Base-by-base conservation (phyloP, 2,329 filamentous ascomycete genomes). In the Geosmithia morbida region DNA sequence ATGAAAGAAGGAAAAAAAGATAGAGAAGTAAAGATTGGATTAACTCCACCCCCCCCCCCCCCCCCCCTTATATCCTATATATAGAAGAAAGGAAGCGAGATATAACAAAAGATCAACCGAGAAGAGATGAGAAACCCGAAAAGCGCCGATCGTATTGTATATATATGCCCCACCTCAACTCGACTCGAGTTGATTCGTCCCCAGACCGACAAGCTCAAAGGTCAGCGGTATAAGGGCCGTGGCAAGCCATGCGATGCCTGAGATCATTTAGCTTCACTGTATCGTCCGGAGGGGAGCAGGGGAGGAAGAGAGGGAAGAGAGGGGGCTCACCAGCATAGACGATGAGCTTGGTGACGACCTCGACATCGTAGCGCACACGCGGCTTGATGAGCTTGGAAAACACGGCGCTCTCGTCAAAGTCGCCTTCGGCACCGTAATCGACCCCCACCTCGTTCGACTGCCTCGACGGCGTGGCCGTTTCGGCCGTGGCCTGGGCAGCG, bases 311-410 rank as follows among this genome's bases (percentile, higher is more conserved):
- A n/a, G 3, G 7, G n/a, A 10, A 43, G 20, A 20, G 46, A 41
- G 43, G 46, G 43, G 17, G 57, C 80, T 64, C 67, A 87, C 90
- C 92, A 50, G 84, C 77, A 67, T 98, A 98, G 20, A 98, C 87
- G 56, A 98, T 85, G 51, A 98, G 66, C 66, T 96, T 97, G 5
- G 92, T 97, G 39, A 98, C 85, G 40, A 98, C 90, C 64, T 98
- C 92, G n/a, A 97, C 90, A 65, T 98, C 92, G 59, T 97, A 98
- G 55, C 89, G 75, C 50, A 96, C 89, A 54, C 92, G 79, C 45
- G 92, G 88, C 65, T 84, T 87, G 52, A 88, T 82, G 48, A 97
- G 72, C 59, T 75, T 79, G 43, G 81, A 83, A 63, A 97, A 96
- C 62, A 97, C 82, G 60, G 94, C 85, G 54, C 73, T 75, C 61